phyloP scores from a whole-genome alignment of 2,329 filamentous ascomycete species.

The Coniochaeta sp. region DNA sequence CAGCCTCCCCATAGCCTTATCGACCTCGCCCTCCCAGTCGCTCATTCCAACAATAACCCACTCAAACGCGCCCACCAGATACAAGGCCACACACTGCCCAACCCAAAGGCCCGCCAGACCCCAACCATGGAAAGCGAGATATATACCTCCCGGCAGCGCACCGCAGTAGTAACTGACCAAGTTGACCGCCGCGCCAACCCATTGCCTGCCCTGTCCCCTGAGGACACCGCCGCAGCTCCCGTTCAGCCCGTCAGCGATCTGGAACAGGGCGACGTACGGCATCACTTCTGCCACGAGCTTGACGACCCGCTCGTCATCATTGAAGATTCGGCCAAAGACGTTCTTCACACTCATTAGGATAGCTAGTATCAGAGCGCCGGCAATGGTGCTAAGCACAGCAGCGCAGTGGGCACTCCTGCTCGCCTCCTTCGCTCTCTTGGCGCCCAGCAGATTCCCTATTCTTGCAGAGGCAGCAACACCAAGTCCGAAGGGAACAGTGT shows the following conservation, averaged over 20 bases:
- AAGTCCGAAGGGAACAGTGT: conserved; percentile 79
- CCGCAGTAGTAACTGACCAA: conserved; percentile 77
- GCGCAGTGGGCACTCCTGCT: conserved; percentile 67
- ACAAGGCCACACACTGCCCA: conserved; percentile 74
- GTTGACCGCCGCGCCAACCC: conserved; percentile 77
- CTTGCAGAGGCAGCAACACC: conserved; percentile 74
- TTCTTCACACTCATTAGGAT: conserved; percentile 65
- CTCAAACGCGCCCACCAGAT: conserved; percentile 69
- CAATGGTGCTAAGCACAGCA: conserved; percentile 63
- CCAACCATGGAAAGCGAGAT: conserved; percentile 81
- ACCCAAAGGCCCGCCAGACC: conserved; percentile 75
- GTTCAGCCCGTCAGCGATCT: conserved; percentile 83
- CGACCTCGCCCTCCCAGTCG: conserved; percentile 69
- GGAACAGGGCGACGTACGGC: conserved; percentile 82
- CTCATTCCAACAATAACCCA: conserved; percentile 75
- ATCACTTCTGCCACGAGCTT: conserved; percentile 68
- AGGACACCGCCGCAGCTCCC: conserved; percentile 76
- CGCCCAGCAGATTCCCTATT: conserved; percentile 73
- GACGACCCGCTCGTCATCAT: conserved; percentile 67
- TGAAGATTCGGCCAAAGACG: conserved; percentile 73
- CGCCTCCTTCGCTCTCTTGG: conserved; percentile 57
- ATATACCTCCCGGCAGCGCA: conserved; percentile 75
- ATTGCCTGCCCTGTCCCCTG: conserved; percentile 79
- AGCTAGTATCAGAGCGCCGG: conserved; percentile 60
- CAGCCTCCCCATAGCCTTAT: conserved; percentile 64